These are phyloP conservation scores for Insectozyma bohioensis DNA, from an alignment of 1,139 yeast species.

Conservation along the genomic window DNA sequence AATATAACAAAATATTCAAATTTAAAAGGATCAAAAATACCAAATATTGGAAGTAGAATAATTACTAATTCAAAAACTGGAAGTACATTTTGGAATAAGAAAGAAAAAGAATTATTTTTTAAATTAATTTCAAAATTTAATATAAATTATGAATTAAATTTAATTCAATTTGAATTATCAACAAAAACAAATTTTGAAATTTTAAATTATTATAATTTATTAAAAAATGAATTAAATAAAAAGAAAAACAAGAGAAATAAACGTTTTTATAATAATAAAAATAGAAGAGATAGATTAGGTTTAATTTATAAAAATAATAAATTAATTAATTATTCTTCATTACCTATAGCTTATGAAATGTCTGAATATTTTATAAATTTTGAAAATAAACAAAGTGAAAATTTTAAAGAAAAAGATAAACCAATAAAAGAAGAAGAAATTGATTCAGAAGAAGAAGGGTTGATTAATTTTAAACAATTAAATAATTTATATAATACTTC, in stretches of 20 bases:
- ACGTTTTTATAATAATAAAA: not conserved
- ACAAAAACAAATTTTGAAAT: slow-evolving; percentile 48
- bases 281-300: slow-evolving; percentile 10
- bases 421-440: too few relatives aligned
- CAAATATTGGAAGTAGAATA: slow-evolving; percentile 12
- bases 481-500: too few relatives aligned
- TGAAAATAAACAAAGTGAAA: slow-evolving; percentile 46
- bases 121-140: slow-evolving; percentile 44
- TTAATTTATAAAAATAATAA: slow-evolving; percentile 12
- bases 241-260: slow-evolving; percentile 16
- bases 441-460: not conserved
- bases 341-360: slow-evolving; percentile 59
- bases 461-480: slow-evolving; percentile 2
- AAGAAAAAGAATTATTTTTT: slow-evolving; percentile 24
- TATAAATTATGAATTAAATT: slow-evolving; percentile 44
- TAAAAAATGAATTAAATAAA: slow-evolving; percentile 26
- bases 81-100: slow-evolving; percentile 23
- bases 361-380: slow-evolving; percentile 43
- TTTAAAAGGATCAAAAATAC: slow-evolving; percentile 12
- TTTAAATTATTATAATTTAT: slow-evolving; percentile 41
- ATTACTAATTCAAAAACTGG: slow-evolving; percentile 6
- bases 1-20: slow-evolving; percentile 5
- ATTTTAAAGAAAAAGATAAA: slow-evolving; percentile 22
- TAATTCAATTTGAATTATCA: slow-evolving; percentile 36
- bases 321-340: slow-evolving; percentile 35